Conservation (phyloP, 495 filamentous ascomycete species). For the Monascus purpureus region DNA sequence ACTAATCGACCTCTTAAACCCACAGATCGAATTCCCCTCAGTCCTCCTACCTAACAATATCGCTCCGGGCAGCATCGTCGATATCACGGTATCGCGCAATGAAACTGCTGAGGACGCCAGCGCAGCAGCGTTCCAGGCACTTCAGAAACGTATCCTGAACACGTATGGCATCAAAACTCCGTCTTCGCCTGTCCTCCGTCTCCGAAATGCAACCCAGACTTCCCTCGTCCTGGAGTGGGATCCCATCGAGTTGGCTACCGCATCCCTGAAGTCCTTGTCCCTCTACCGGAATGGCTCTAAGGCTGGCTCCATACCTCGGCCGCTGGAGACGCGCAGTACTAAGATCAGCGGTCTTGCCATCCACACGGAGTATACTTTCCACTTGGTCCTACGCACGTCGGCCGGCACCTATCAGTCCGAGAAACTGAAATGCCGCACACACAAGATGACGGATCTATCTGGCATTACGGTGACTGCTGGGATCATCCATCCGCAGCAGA, state of each 20-base stretch:
- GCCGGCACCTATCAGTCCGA: conserved; percentile 81
- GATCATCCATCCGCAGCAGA: conserved; percentile 58
- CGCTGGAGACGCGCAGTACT: conserved; percentile 71
- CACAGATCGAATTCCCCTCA: conserved; percentile 94
- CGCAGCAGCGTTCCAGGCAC: conserved; percentile 56
- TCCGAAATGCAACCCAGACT: conserved; percentile 92
- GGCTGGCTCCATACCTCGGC: conserved; percentile 82
- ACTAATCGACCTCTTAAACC: too few species aligned
- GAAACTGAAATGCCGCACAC: conserved; percentile 73
- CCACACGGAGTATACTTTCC: conserved; percentile 90
- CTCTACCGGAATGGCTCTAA: conserved; percentile 93
- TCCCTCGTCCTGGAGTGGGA: conserved; percentile 98
- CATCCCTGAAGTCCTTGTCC: conserved; percentile 72
- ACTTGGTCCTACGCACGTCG: conserved; percentile 76
- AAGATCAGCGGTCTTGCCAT: conserved; percentile 96
- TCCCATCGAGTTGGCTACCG: conserved; percentile 81
- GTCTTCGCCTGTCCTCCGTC: conserved; percentile 66
- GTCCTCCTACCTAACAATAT: conserved; percentile 93
- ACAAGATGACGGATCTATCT: conserved; percentile 97
- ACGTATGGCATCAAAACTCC: conserved; percentile 76
- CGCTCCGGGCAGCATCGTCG: conserved; percentile 88
- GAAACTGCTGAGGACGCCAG: conserved; percentile 57
- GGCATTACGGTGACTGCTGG: conserved; percentile 94
- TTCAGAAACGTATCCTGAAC: conserved; percentile 76
- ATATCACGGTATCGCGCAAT: conserved; percentile 92